These are phyloP conservation scores for Pistacia integerrima DNA, from an alignment of 345 rosid species.

Conservation along the genomic window DNA sequence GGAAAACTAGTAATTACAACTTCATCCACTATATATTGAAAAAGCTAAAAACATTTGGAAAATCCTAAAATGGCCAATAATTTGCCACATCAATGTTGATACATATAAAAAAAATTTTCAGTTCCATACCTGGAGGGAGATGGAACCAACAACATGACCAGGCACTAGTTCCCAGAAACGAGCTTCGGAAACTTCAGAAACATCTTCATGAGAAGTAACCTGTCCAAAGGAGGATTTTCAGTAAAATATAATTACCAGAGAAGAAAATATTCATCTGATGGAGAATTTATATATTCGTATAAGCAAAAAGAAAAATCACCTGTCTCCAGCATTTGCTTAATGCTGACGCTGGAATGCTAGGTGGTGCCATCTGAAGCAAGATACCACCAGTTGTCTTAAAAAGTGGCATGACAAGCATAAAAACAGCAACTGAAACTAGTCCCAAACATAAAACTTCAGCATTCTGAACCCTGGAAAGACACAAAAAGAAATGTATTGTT, in stretches of 20 bases:
- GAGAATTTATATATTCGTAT: neutral
- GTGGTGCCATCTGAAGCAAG: constrained; percentile 95
- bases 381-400: constrained; percentile 78
- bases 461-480: constrained; percentile 74
- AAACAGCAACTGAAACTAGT: constrained; percentile 75
- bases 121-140: constrained; percentile 64
- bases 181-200: constrained; percentile 70
- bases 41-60: neutral
- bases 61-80: neutral
- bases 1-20: neutral
- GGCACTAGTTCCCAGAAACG: constrained; percentile 97
- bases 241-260: neutral
- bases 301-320: constrained; percentile 41
- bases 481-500: constrained; percentile 14
- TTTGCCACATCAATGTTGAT: neutral
- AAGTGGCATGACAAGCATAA: constrained; percentile 88
- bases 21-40: neutral
- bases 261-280: too few relatives aligned
- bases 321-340: constrained; percentile 88
- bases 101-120: neutral
- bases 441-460: constrained; percentile 96
- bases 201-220: constrained; percentile 78
- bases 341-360: constrained; percentile 82
- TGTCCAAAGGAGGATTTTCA: constrained; percentile 25
- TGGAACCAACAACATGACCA: constrained; percentile 85